Conservation (phyloP, 768 basidiomycete genomes). For the Myochromella boudieri region DNA sequence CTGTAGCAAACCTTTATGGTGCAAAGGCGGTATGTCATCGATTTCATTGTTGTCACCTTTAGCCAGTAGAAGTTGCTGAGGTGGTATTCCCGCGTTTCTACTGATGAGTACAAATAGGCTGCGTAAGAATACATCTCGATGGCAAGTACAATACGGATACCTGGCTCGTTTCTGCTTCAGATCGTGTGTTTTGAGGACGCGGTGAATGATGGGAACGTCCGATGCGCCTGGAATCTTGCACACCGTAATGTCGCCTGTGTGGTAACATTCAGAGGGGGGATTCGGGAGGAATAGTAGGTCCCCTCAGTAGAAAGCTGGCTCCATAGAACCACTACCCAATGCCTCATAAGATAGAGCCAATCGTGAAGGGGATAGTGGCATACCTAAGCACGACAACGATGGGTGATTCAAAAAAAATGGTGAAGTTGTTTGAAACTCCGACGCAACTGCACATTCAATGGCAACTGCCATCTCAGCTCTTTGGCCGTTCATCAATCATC, state of each 20-base stretch:
- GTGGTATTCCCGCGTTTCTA: slow-evolving; percentile 3
- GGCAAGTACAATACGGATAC: slow-evolving; percentile 12
- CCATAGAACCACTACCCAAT: slow-evolving; percentile 86
- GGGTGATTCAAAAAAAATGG: slow-evolving; percentile 90
- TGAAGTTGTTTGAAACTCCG: too few relatives aligned
- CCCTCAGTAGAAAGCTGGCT: slow-evolving; percentile 93
- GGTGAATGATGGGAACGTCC: slow-evolving; percentile 94
- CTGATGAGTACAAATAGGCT: background rate
- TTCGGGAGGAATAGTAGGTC: slow-evolving; percentile 96
- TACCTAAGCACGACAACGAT: slow-evolving; percentile 96
- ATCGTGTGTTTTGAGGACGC: slow-evolving; percentile 90
- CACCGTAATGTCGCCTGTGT: slow-evolving; percentile 95
- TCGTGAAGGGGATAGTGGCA: slow-evolving; percentile 22
- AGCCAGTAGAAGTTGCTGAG: slow-evolving; percentile 76
- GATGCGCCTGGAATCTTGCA: slow-evolving; percentile 94
- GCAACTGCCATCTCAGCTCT: too few relatives aligned
- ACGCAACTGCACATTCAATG: too few relatives aligned
- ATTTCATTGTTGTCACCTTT: slow-evolving; percentile 96
- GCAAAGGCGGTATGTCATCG: slow-evolving; percentile 60
- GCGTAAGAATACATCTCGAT: background rate
- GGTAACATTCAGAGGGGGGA: slow-evolving; percentile 67
- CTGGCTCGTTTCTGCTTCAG: slow-evolving; percentile 38
- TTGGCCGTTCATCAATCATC: too few relatives aligned
- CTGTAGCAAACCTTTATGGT: background rate
- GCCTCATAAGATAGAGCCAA: background rate